Percentiles rank a stretch among this genome's conserved stretches.
phyloP scores from a whole-genome alignment of 352 stramenopile species.

The Globisporangium nodosum region DNA sequence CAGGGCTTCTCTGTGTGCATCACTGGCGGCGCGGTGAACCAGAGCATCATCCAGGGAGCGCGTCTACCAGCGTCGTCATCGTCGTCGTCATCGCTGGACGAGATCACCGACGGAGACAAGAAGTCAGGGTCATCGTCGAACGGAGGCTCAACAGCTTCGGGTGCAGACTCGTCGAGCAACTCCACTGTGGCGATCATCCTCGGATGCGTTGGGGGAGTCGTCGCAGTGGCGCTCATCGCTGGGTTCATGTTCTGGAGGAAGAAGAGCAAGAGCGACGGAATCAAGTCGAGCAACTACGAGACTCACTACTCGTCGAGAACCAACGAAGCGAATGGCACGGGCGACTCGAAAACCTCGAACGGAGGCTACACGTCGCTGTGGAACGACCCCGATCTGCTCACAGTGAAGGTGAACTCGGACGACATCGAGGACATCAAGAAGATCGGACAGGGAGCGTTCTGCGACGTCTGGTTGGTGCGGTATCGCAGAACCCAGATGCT shows the following conservation, averaged over 20 bases:
- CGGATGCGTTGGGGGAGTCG: background rate
- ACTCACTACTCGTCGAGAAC: too few species aligned
- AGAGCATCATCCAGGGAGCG: slow-evolving; percentile 1
- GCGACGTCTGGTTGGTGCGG: slow-evolving; percentile 35
- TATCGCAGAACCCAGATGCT: slow-evolving; percentile 27
- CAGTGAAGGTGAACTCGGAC: slow-evolving; percentile 31
- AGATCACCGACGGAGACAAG: background rate
- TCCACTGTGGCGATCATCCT: background rate
- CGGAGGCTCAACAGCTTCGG: background rate
- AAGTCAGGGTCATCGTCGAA: background rate
- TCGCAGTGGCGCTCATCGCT: background rate
- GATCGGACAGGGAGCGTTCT: slow-evolving; percentile 27
- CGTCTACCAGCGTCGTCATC: background rate
- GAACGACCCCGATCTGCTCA: slow-evolving; percentile 37
- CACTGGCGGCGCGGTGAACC: background rate
- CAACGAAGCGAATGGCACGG: too few species aligned
- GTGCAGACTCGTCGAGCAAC: background rate
- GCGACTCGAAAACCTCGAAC: background rate
- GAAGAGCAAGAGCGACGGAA: background rate
- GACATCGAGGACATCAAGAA: slow-evolving; percentile 33
- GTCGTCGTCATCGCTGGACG: background rate
- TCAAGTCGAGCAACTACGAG: background rate
- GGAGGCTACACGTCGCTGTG: slow-evolving; percentile 22
- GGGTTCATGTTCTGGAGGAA: slow-evolving; percentile 1
- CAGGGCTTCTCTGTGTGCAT: slow-evolving; percentile 8